Evolutionary conservation across 2,329 filamentous ascomycete species (phyloP).

Genomic region (Colletotrichum tofieldiae): DNA sequence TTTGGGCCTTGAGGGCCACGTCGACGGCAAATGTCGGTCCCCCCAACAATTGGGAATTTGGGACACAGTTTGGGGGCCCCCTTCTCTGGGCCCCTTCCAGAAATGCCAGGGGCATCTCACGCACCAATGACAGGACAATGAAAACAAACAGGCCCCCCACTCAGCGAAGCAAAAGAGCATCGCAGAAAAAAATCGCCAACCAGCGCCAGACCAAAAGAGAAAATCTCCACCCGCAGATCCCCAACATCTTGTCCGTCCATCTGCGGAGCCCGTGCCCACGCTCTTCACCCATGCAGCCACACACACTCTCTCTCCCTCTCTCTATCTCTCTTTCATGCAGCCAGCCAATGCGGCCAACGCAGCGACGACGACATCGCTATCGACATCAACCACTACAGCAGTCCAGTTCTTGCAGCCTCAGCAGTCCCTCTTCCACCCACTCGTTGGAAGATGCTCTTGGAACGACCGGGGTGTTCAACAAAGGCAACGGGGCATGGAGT

Average conservation of each 20-base stretch:
- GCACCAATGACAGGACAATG: conserved; percentile 18
- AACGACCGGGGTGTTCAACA: background rate
- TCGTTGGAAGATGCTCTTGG: background rate
- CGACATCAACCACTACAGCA: background rate
- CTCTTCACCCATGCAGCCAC: background rate
- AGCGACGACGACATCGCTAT: conserved; percentile 20
- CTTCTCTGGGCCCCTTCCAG: conserved; percentile 40
- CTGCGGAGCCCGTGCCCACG: conserved; percentile 30
- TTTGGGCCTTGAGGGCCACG: conserved; percentile 10
- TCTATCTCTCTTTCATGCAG: background rate
- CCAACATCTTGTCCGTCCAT: conserved; percentile 60
- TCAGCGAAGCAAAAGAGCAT: conserved; percentile 6
- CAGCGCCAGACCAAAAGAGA: conserved; percentile 40
- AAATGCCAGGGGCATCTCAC: conserved; percentile 37
- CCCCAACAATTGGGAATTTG: conserved; percentile 43
- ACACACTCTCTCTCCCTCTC: background rate
- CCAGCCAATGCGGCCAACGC: background rate
- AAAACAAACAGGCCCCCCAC: conserved; percentile 35
- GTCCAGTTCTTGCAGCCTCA: background rate
- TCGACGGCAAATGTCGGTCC: conserved; percentile 32
- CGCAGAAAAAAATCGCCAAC: conserved; percentile 37
- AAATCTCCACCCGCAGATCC: conserved; percentile 56
- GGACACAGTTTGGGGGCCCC: conserved; percentile 35
- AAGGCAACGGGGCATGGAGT: background rate
- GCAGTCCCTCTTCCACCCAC: conserved; percentile 1